These are phyloP conservation scores for Cryptococcus sp. DNA, from an alignment of 1,284 basidiomycete genomes.

Conservation along the genomic window DNA sequence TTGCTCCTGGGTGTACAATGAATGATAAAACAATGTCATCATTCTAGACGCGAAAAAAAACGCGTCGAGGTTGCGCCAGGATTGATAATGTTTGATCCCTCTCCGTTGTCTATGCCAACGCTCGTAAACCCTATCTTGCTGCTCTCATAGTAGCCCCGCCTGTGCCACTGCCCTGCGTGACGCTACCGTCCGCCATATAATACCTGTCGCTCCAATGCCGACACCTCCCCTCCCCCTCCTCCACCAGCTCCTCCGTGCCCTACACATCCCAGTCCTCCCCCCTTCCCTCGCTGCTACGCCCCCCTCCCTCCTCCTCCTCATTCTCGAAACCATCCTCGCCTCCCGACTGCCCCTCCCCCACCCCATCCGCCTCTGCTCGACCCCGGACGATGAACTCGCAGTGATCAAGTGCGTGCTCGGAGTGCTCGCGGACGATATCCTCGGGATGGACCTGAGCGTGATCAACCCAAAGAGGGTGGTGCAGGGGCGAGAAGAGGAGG, in stretches of 20 bases:
- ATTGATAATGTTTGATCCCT: background rate
- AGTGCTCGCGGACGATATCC: constrained; percentile 26
- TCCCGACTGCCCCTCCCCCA: constrained; percentile 13
- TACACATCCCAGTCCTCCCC: constrained; percentile 25
- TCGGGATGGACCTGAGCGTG: constrained; percentile 28
- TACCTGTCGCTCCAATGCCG: constrained; percentile 19
- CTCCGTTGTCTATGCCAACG: background rate
- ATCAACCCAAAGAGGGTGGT: constrained; percentile 27
- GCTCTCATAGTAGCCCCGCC: no score
- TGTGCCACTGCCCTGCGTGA: no score
- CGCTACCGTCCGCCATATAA: background rate
- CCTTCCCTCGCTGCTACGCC: constrained; percentile 18
- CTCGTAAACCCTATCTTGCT: no score
- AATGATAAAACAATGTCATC: no score
- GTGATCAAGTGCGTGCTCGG: constrained; percentile 33
- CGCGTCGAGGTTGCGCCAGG: no score
- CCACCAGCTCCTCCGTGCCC: constrained; percentile 18
- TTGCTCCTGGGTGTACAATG: no score
- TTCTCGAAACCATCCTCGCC: constrained; percentile 23
- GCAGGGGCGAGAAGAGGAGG: constrained; percentile 17
- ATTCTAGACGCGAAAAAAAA: no score
- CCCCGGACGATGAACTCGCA: constrained; percentile 17
- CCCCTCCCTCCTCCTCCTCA: constrained; percentile 31
- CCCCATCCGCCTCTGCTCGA: constrained; percentile 14
- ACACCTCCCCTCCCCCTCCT: constrained; percentile 27